These are phyloP conservation scores for Boletus insuetus DNA, from an alignment of 768 basidiomycete species.

Conservation along the genomic window DNA sequence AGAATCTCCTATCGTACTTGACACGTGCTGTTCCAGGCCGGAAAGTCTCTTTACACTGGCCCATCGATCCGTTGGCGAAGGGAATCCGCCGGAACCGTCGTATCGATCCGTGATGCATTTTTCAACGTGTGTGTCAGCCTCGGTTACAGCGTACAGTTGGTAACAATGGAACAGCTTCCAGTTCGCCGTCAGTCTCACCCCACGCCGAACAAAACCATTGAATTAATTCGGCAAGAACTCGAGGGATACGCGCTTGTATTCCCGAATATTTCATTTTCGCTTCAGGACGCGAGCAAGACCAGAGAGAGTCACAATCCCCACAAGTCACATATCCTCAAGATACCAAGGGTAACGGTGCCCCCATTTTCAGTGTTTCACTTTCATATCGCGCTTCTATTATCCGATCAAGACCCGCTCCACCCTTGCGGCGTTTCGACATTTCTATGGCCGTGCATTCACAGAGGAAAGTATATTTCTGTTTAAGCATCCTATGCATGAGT, in stretches of 20 bases:
- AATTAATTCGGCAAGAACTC: constrained; percentile 66
- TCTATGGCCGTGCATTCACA: constrained; percentile 70
- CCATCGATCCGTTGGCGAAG: constrained; percentile 73
- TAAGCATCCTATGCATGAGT: not conserved
- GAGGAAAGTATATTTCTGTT: constrained; percentile 47
- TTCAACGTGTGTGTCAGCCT: constrained; percentile 60
- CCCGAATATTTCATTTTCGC: constrained; percentile 63
- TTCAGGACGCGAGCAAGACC: constrained; percentile 52
- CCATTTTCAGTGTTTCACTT: constrained; percentile 11
- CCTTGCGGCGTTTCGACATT: constrained; percentile 63
- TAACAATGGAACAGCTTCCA: constrained; percentile 55
- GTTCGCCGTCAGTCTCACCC: constrained; percentile 75
- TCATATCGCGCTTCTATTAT: constrained; percentile 17
- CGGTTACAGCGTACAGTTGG: not conserved
- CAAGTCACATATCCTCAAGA: constrained; percentile 50
- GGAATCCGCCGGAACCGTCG: constrained; percentile 73
- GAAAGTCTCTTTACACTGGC: constrained; percentile 65
- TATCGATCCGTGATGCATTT: constrained; percentile 86
- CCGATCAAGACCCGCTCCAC: constrained; percentile 58
- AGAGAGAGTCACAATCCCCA: constrained; percentile 33
- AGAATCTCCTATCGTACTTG: not conserved
- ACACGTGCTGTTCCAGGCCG: constrained; percentile 44
- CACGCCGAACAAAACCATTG: constrained; percentile 54
- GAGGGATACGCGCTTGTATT: constrained; percentile 74
- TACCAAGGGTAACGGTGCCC: constrained; percentile 57